A percentile compares a stretch with the other conserved stretches of the same genome.
These are phyloP conservation scores for Polyplosphaeria fusca DNA, from an alignment of 495 filamentous ascomycete species.

Conservation along the genomic window DNA sequence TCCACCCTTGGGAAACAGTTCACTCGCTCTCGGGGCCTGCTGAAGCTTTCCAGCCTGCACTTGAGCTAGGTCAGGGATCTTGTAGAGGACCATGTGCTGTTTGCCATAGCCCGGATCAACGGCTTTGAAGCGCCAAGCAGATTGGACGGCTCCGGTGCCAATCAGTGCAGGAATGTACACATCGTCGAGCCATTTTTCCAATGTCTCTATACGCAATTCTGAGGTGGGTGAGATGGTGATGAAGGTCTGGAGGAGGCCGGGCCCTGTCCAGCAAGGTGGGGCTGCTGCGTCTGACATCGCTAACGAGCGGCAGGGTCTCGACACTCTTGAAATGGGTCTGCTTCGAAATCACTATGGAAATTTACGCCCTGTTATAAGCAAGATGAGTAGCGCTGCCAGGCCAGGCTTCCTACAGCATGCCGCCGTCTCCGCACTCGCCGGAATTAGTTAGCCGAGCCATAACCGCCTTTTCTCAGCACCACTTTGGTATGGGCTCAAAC, in stretches of 20 bases:
- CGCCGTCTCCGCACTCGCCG: not conserved
- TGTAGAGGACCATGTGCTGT: conserved; percentile 36
- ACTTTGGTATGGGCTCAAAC: too few species aligned
- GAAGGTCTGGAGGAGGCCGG: conserved; percentile 20
- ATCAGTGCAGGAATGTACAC: conserved; percentile 37
- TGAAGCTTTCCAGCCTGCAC: conserved; percentile 24
- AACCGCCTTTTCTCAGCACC: too few species aligned
- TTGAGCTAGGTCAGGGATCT: conserved; percentile 30
- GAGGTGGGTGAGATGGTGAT: conserved; percentile 9
- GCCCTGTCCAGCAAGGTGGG: conserved; percentile 16
- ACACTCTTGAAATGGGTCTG: not conserved
- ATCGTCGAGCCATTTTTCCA: conserved; percentile 37
- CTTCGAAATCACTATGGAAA: not conserved
- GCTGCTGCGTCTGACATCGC: conserved; percentile 18
- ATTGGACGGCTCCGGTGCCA: conserved; percentile 24
- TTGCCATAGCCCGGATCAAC: conserved; percentile 17
- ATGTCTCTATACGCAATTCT: conserved; percentile 15
- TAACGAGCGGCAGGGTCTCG: conserved; percentile 4
- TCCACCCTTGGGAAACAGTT: conserved; percentile 12
- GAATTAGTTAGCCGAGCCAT: conserved; percentile 22
- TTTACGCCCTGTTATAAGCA: not conserved
- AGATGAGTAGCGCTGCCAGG: not conserved
- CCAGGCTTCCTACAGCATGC: not conserved
- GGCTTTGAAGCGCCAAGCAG: conserved; percentile 29
- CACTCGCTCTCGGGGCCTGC: conserved; percentile 10